Conservation (phyloP, 2,329 filamentous ascomycete genomes). For the Metarhizium rileyi region DNA sequence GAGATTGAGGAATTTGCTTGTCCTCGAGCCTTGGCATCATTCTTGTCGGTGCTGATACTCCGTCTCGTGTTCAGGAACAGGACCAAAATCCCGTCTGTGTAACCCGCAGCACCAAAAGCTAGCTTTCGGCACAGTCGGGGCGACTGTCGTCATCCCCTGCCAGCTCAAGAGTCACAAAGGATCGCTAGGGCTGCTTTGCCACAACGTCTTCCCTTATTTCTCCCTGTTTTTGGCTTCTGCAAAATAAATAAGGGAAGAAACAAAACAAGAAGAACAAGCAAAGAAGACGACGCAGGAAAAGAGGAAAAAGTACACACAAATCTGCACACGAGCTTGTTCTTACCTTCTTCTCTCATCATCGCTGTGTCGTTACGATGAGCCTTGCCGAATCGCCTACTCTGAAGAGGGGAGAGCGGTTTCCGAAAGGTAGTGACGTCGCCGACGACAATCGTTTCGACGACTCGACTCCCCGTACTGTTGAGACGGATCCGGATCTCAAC, state of each 20-base stretch:
- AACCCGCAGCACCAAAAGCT: not conserved
- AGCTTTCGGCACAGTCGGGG: constrained; percentile 2
- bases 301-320: not conserved
- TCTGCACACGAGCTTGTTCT: not conserved
- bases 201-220: not conserved
- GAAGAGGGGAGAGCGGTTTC: constrained; percentile 8
- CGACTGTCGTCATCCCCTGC: constrained; percentile 6
- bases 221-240: not conserved
- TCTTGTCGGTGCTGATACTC: not conserved
- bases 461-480: constrained; percentile 22
- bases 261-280: too few relatives aligned
- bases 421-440: constrained; percentile 11
- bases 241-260: not conserved
- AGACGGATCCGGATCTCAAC: constrained; percentile 17
- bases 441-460: constrained; percentile 19
- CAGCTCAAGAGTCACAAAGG: not conserved
- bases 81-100: not conserved
- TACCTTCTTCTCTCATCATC: not conserved
- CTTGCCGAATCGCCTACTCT: constrained; percentile 19
- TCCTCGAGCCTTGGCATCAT: not conserved
- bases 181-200: not conserved
- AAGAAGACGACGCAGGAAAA: too few relatives aligned
- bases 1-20: constrained; percentile 1
- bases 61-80: constrained; percentile 1
- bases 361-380: constrained; percentile 16